A percentile compares a stretch with the other conserved stretches of the same genome.
Evolutionary conservation across 805 yeast species (phyloP).

Genomic region (Sugiyamaella smithiae): DNA sequence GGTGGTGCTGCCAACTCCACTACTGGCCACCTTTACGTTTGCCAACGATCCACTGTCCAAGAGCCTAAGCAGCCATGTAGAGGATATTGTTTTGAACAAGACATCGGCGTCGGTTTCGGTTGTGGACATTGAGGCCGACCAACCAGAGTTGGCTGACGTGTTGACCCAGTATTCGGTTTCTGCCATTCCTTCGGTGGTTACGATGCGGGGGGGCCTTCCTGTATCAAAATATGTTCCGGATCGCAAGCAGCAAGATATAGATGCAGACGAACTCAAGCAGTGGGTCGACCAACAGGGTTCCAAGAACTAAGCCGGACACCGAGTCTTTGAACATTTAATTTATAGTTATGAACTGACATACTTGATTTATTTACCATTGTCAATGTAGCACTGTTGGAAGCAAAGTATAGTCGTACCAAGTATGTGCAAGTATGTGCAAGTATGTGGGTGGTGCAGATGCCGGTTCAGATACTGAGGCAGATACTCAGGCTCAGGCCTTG

Average conservation of each 20-base stretch:
- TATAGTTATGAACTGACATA: too few species aligned
- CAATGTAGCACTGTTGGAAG: too few species aligned
- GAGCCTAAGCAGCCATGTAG: constrained; percentile 59
- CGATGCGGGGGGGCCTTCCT: constrained; percentile 63
- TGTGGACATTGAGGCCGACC: constrained; percentile 73
- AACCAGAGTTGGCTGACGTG: constrained; percentile 58
- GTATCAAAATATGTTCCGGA: constrained; percentile 36
- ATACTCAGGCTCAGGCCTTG: too few species aligned
- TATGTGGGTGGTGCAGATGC: too few species aligned
- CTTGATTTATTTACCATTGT: too few species aligned
- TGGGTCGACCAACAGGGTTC: constrained; percentile 39
- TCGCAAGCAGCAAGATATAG: constrained; percentile 24
- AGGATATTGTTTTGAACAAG: constrained; percentile 47
- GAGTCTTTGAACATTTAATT: background rate
- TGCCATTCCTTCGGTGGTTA: constrained; percentile 63
- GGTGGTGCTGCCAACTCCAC: constrained; percentile 50
- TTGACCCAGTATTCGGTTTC: constrained; percentile 54
- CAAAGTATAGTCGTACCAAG: too few species aligned
- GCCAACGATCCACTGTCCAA: constrained; percentile 62
- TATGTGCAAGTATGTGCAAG: too few species aligned
- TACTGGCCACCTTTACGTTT: constrained; percentile 68
- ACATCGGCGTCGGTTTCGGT: constrained; percentile 53
- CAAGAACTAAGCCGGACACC: too few species aligned
- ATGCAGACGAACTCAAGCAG: constrained; percentile 32
- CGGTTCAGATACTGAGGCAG: too few species aligned